phyloP scores from a whole-genome alignment of 768 basidiomycete genomes.

The Serendipita sp. region DNA sequence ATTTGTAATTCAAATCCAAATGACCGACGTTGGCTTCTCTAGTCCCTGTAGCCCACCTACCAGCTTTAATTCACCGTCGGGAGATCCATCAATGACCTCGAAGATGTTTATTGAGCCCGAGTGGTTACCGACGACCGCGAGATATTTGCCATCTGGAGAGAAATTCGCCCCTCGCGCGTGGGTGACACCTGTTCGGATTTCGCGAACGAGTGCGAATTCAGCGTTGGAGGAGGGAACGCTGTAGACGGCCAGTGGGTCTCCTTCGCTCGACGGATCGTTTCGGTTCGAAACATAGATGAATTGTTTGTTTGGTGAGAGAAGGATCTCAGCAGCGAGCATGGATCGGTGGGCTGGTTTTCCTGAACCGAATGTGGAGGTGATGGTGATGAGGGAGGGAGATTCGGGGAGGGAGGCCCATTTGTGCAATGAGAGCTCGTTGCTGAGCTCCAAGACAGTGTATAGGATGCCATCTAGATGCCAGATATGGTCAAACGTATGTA shows the following conservation, averaged over 20 bases:
- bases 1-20: slow-evolving; percentile 9
- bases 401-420: slow-evolving; percentile 30
- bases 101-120: slow-evolving; percentile 60
- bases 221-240: slow-evolving; percentile 22
- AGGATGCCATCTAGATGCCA: slow-evolving; percentile 35
- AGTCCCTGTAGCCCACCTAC: slow-evolving; percentile 12
- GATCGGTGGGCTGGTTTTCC: slow-evolving; percentile 16
- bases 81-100: slow-evolving; percentile 44
- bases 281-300: slow-evolving; percentile 65
- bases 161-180: slow-evolving; percentile 58
- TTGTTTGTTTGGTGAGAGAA: slow-evolving; percentile 33
- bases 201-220: slow-evolving; percentile 33
- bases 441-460: slow-evolving; percentile 56
- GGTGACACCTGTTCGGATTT: slow-evolving; percentile 52
- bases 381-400: slow-evolving; percentile 20
- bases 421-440: slow-evolving; percentile 42
- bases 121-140: slow-evolving; percentile 46
- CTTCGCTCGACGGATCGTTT: slow-evolving; percentile 50
- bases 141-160: slow-evolving; percentile 32
- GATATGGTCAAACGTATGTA: no score
- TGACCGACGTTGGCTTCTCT: slow-evolving; percentile 14
- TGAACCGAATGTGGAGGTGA: slow-evolving; percentile 18
- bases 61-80: slow-evolving; percentile 8
- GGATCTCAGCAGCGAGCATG: slow-evolving; percentile 46
- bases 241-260: slow-evolving; percentile 62